A percentile compares a stretch with the other conserved stretches of the same genome.
These are phyloP conservation scores for Spergularia marina DNA, from an alignment of 148 eudicot genomes.

Conservation along the genomic window DNA sequence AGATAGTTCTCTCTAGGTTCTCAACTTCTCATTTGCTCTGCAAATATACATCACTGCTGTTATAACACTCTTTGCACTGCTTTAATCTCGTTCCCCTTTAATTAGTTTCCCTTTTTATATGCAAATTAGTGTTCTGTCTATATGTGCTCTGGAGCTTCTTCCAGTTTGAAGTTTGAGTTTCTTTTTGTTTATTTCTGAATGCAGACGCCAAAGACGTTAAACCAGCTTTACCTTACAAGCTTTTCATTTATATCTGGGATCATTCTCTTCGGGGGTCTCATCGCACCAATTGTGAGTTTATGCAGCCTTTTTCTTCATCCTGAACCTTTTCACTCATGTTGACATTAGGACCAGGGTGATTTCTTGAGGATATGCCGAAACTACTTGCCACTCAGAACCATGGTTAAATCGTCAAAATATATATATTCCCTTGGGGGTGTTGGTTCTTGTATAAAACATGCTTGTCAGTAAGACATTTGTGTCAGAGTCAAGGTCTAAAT, in stretches of 20 bases:
- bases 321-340: not conserved
- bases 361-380: not conserved
- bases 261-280: constrained; percentile 82
- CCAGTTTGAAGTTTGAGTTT: not conserved
- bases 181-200: constrained; percentile 17
- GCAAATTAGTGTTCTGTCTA: not conserved
- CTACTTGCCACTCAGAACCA: not conserved
- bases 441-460: not conserved
- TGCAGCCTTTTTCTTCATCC: constrained; percentile 2
- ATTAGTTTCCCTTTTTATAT: not conserved
- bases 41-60: not conserved
- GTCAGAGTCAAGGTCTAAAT: no score
- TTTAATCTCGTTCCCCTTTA: not conserved
- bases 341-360: not conserved
- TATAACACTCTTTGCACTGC: not conserved
- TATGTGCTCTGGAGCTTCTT: not conserved
- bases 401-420: not conserved
- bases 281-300: constrained; percentile 85
- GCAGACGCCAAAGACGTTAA: constrained; percentile 88
- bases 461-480: not conserved
- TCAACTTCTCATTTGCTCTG: not conserved
- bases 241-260: constrained; percentile 80
- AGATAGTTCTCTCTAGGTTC: not conserved
- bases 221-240: constrained; percentile 90
- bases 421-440: not conserved